Percentiles rank a stretch among this genome's conserved stretches.
Evolutionary conservation across 176 grass and related monocot genomes (phyloP).

Genomic region (Zoysia japonica): DNA sequence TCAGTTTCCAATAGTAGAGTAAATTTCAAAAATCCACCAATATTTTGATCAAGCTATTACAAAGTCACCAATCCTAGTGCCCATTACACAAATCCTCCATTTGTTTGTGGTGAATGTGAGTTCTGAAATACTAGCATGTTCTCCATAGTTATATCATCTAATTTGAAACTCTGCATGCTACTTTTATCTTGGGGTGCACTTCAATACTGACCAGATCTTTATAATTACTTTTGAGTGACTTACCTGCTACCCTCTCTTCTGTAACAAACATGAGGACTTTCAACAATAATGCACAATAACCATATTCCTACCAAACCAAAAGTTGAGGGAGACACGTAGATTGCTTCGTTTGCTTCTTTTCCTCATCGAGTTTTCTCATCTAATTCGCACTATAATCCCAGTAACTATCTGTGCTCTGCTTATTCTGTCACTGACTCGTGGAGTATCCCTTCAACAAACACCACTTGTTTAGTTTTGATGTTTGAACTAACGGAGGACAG

Average conservation of each 20-base stretch:
- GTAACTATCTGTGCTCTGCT: background rate
- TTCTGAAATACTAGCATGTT: conserved; percentile 9
- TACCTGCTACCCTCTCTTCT: background rate
- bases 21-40: background rate
- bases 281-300: conserved; percentile 12
- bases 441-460: conserved; percentile 32
- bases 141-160: background rate
- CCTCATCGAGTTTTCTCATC: conserved; percentile 16
- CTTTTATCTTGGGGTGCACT: background rate
- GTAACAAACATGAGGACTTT: conserved; percentile 20
- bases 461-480: conserved; percentile 22
- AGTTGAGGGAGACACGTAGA: conserved; percentile 20
- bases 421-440: conserved; percentile 30
- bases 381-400: conserved; percentile 16
- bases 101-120: background rate
- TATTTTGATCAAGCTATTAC: background rate
- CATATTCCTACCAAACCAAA: conserved; percentile 42
- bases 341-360: conserved; percentile 28
- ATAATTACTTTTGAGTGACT: conserved; percentile 3
- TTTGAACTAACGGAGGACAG: conserved; percentile 28
- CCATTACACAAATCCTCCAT: background rate
- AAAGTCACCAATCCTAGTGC: background rate
- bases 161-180: background rate
- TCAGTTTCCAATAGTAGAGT: background rate
- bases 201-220: background rate